A percentile compares a stretch with the other conserved stretches of the same genome.
Conservation (phyloP, 306 rosid genomes). For the Quercus ilex region DNA sequence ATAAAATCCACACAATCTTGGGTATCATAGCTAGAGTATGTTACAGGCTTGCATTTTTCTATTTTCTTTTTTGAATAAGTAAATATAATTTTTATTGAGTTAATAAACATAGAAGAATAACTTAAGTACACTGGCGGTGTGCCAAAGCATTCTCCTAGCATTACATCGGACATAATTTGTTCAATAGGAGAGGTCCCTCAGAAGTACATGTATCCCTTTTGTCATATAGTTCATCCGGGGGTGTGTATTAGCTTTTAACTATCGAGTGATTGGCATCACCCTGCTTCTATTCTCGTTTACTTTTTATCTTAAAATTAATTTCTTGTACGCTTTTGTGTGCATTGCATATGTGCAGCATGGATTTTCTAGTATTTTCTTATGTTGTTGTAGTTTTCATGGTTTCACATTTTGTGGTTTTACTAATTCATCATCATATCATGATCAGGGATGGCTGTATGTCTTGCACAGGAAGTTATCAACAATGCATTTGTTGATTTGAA, state of each 20-base stretch:
- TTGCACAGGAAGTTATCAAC: slow-evolving; percentile 59
- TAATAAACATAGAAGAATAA: neutral
- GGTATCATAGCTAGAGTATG: no score
- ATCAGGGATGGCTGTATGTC: slow-evolving; percentile 74
- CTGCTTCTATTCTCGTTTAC: neutral
- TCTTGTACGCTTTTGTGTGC: neutral
- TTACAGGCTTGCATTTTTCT: neutral
- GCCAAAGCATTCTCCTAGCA: neutral
- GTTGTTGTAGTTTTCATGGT: neutral
- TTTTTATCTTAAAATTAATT: neutral
- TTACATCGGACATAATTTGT: neutral
- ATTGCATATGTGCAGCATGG: neutral
- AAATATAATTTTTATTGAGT: neutral
- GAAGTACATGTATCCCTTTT: neutral
- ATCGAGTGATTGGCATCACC: neutral
- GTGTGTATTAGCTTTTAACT: neutral
- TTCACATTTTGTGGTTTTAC: slow-evolving; percentile 15
- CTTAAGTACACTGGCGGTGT: neutral
- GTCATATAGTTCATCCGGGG: neutral
- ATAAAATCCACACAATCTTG: no score
- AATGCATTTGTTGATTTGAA: slow-evolving; percentile 70
- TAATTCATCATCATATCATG: slow-evolving; percentile 25
- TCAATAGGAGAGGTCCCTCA: neutral
- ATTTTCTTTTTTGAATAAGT: neutral
- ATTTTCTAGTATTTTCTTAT: slow-evolving; percentile 1